phyloP scores from a whole-genome alignment of 495 filamentous ascomycete species.

The Bacidia rubella region DNA sequence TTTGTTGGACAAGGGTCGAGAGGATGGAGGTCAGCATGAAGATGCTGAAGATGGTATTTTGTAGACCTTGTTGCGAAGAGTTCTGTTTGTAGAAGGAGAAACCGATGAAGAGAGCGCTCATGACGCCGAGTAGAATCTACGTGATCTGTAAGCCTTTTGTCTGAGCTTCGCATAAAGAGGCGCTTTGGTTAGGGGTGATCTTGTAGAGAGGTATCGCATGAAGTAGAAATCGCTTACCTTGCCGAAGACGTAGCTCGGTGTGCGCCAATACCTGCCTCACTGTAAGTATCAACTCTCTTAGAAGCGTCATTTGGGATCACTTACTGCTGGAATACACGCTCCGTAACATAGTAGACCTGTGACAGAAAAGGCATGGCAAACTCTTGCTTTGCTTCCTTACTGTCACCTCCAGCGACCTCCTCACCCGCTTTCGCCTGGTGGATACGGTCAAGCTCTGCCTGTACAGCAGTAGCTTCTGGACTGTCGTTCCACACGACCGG shows the following conservation, averaged over 20 bases:
- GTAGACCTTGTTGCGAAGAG: constrained; percentile 51
- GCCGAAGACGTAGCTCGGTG: constrained; percentile 46
- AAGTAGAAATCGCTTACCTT: constrained; percentile 20
- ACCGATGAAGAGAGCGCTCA: constrained; percentile 48
- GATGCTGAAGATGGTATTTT: constrained; percentile 71
- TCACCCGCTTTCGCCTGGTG: constrained; percentile 31
- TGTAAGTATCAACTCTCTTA: not conserved
- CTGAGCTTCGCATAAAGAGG: no score
- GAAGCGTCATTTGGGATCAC: not conserved
- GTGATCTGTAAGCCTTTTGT: constrained; percentile 20
- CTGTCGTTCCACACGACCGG: constrained; percentile 42
- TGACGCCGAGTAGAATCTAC: constrained; percentile 12
- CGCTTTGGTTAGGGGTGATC: constrained; percentile 25
- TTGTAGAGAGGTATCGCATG: constrained; percentile 27
- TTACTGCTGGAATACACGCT: constrained; percentile 39
- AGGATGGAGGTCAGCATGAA: constrained; percentile 71
- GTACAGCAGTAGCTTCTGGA: constrained; percentile 31
- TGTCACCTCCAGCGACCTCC: constrained; percentile 10
- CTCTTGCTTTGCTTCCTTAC: constrained; percentile 25
- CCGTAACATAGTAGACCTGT: constrained; percentile 43
- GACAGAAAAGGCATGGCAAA: constrained; percentile 44
- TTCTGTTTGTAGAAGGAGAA: constrained; percentile 59
- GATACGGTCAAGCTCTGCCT: constrained; percentile 41
- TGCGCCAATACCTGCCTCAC: constrained; percentile 39
- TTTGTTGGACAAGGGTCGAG: constrained; percentile 52